Base-by-base conservation (phyloP, 1,139 yeast genomes). In the Suhomyces taliae region DNA sequence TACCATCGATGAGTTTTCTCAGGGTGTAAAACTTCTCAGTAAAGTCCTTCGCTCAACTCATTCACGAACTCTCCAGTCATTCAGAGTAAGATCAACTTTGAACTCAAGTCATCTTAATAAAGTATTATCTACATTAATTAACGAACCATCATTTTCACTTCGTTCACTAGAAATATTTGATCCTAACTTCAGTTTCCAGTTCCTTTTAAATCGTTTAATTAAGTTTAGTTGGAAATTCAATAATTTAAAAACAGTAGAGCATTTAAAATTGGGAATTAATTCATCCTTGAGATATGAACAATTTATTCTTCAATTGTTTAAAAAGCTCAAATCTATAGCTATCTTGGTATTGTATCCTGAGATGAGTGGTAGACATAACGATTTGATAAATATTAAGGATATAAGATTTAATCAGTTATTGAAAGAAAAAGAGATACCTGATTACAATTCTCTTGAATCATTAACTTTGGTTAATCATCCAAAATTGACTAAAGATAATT, bases 391-490 rank as follows among this genome's bases (percentile, higher is more conserved):
- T 2, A 46, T 50, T 8, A 52, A 53, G 6, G 66, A 64, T 37
- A 57, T 53, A 29, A 35, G 51, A 29, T 59, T 62, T 40, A 52
- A 50, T 24, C 44, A 50, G 27, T 44, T 59, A 3, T 39, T 27
- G 8, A 34, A 26, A 6, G 37, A 31, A 0, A n/a, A 19, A 2
- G 15, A 15, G 8, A 8, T 26, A 1, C 37, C 41, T 6, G 45
- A 48, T 1, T 52, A 53, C 36, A 38, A 42, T 1, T 24, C 56
- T 0, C 41, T 69, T 10, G 61, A 65, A 34, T 43, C 52, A 1
- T 52, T 71, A 26, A 49, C 59, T 4, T 45, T 69, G 8, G 55
- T 69, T 1, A 70, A 69, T 50, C 67, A 70, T 41, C 65, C 70
- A 1, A 56, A 55, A 34, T 52, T 66, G 29, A 41, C 55, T 10